Conservation (phyloP, 78 protist genomes). For the Dictyostelium intermedium region DNA sequence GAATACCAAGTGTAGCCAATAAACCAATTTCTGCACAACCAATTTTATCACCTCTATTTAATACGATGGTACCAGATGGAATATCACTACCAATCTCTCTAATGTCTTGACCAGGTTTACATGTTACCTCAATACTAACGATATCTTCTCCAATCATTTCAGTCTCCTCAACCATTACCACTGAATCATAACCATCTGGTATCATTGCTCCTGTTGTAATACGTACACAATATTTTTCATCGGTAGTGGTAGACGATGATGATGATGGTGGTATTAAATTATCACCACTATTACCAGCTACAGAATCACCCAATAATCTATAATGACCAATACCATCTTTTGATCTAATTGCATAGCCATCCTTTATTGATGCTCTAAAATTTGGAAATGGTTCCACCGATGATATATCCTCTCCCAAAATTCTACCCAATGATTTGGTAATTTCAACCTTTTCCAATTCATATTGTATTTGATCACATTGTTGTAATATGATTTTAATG, state of each 20-base stretch:
- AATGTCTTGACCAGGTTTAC: slow-evolving; percentile 63
- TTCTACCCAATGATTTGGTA: slow-evolving; percentile 38
- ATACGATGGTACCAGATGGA: slow-evolving; percentile 18
- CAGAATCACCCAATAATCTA: slow-evolving; percentile 41
- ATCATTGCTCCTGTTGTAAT: slow-evolving; percentile 87
- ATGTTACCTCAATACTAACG: not conserved
- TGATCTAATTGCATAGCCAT: slow-evolving; percentile 89
- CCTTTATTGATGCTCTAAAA: slow-evolving; percentile 88
- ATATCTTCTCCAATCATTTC: slow-evolving; percentile 12
- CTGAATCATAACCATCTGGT: slow-evolving; percentile 87
- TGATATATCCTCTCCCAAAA: slow-evolving; percentile 46
- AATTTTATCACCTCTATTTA: slow-evolving; percentile 46
- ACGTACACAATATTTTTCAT: slow-evolving; percentile 15
- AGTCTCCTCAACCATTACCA: slow-evolving; percentile 86
- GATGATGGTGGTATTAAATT: not conserved
- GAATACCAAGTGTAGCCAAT: slow-evolving; percentile 73
- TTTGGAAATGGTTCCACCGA: slow-evolving; percentile 77
- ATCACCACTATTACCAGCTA: slow-evolving; percentile 57
- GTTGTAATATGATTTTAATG: slow-evolving; percentile 9
- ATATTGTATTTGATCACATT: not conserved
- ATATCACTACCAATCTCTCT: slow-evolving; percentile 85
- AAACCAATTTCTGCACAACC: slow-evolving; percentile 87
- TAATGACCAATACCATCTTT: slow-evolving; percentile 70
- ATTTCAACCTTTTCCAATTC: not conserved
- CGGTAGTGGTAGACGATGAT: not conserved